phyloP scores from a whole-genome alignment of 2,329 filamentous ascomycete genomes.

The Coniochaeta pulveracea region DNA sequence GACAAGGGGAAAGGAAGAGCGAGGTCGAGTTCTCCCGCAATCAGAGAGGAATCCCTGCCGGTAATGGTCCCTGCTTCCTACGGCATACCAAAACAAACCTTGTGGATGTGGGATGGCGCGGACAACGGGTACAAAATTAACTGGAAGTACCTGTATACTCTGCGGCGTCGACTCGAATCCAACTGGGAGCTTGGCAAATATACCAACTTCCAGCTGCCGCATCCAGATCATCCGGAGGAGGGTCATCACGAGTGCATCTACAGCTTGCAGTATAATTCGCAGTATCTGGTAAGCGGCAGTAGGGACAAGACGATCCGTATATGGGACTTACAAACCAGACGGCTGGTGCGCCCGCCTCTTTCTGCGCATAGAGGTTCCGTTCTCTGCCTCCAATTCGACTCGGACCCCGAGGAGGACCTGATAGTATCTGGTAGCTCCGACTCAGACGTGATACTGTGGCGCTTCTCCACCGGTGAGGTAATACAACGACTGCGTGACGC shows the following conservation, averaged over 20 bases:
- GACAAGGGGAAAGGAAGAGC: constrained; percentile 15
- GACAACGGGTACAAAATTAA: constrained; percentile 56
- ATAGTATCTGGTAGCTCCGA: constrained; percentile 96
- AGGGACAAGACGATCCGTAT: constrained; percentile 79
- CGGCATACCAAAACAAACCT: constrained; percentile 28
- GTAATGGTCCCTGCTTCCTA: constrained; percentile 17
- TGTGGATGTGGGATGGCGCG: constrained; percentile 38
- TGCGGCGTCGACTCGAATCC: constrained; percentile 71
- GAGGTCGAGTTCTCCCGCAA: constrained; percentile 15
- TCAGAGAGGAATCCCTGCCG: constrained; percentile 18
- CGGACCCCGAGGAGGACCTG: constrained; percentile 74
- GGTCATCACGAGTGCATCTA: constrained; percentile 91
- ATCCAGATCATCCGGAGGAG: constrained; percentile 68
- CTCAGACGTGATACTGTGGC: constrained; percentile 82
- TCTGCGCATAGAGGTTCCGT: constrained; percentile 75
- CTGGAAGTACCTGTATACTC: constrained; percentile 88
- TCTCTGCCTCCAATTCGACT: constrained; percentile 89
- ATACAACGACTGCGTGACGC: constrained; percentile 66
- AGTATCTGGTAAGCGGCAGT: constrained; percentile 87
- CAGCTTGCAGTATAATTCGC: constrained; percentile 76
- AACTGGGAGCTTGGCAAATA: constrained; percentile 85
- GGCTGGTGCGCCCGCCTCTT: constrained; percentile 65
- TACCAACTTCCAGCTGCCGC: constrained; percentile 81
- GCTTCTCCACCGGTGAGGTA: constrained; percentile 79
- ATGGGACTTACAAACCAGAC: constrained; percentile 77